Percentiles rank a stretch among this genome's conserved stretches.
phyloP scores from a whole-genome alignment of 768 basidiomycete genomes.

The Kondoa subrosea region DNA sequence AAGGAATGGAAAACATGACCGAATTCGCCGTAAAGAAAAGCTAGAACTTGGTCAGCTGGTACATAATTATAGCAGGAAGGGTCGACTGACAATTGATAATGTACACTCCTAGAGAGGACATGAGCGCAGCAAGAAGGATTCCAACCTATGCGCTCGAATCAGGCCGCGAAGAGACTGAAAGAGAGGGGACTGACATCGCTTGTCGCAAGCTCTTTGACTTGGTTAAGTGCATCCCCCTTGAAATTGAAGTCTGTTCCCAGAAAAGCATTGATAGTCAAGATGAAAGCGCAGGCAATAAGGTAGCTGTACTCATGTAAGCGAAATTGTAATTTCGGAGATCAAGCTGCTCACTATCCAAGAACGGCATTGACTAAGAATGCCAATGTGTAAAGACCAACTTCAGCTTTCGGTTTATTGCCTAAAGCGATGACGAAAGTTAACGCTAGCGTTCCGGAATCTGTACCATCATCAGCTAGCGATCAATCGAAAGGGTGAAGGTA shows the following conservation, averaged over 20 bases:
- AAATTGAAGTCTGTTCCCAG: constrained; percentile 8
- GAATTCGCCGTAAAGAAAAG: constrained; percentile 47
- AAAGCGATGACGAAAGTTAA: constrained; percentile 65
- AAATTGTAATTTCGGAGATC: no score
- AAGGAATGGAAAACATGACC: constrained; percentile 97
- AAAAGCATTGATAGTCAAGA: constrained; percentile 55
- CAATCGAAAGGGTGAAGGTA: not conserved
- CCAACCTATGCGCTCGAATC: constrained; percentile 37
- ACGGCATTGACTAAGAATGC: constrained; percentile 52
- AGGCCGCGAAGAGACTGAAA: fast-evolving
- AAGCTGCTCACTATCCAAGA: no score
- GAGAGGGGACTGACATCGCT: no score
- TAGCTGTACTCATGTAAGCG: no score
- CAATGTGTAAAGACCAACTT: constrained; percentile 48
- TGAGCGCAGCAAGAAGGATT: constrained; percentile 65
- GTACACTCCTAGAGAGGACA: constrained; percentile 61
- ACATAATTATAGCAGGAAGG: not conserved
- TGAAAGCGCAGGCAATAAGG: constrained; percentile 45
- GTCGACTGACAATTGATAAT: constrained; percentile 18
- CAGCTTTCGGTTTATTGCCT: constrained; percentile 76
- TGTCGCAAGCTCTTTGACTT: not conserved
- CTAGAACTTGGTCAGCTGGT: constrained; percentile 1
- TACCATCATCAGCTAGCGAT: not conserved
- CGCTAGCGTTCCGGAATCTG: constrained; percentile 37
- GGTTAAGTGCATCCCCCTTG: not conserved